Percentiles rank a stretch among this genome's conserved stretches.
These are phyloP conservation scores for Geotrichum armillariae DNA, from an alignment of 1,139 yeast species.

Conservation along the genomic window DNA sequence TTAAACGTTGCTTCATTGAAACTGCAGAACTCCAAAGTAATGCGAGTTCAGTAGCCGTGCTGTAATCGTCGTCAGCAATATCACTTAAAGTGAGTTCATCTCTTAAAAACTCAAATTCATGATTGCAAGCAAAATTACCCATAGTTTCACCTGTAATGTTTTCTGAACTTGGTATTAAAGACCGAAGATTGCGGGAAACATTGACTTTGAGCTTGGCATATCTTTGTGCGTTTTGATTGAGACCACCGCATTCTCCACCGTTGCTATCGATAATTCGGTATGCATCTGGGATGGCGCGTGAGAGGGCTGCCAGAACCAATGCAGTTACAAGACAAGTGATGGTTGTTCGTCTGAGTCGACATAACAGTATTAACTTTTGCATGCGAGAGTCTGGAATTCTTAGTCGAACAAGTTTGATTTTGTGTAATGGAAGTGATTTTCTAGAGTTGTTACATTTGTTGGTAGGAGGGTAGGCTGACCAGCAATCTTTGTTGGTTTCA, in stretches of 20 bases:
- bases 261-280: neutral
- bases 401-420: neutral
- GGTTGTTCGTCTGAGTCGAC: conserved; percentile 2
- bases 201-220: neutral
- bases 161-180: neutral
- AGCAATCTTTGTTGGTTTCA: neutral
- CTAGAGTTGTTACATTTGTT: neutral
- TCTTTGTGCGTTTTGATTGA: conserved; percentile 5
- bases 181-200: neutral
- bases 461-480: neutral
- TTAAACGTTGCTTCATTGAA: neutral
- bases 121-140: conserved; percentile 4
- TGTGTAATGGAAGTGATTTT: neutral
- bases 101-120: neutral
- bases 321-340: conserved; percentile 3
- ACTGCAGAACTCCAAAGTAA: conserved; percentile 7
- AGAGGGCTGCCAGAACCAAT: conserved; percentile 7
- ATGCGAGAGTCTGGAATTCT: conserved; percentile 1
- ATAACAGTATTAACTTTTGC: neutral
- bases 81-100: neutral
- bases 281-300: conserved; percentile 9
- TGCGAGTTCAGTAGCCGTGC: conserved; percentile 11
- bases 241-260: conserved; percentile 14
- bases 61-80: neutral
- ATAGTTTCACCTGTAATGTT: neutral